phyloP scores from a whole-genome alignment of 1,284 basidiomycete species.

The Xanthoconium separans region DNA sequence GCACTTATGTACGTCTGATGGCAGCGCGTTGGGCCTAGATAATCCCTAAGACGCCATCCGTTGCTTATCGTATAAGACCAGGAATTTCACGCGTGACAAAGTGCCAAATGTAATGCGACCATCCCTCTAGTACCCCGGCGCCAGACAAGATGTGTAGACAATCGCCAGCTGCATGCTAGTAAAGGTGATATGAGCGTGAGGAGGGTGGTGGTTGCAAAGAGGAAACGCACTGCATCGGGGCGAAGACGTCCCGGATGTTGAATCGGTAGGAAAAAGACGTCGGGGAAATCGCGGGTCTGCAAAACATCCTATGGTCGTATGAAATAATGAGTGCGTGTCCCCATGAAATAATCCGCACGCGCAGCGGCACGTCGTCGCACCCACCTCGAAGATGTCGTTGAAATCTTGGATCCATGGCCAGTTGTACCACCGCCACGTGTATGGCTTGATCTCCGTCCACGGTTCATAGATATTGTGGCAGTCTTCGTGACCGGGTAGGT shows the following conservation, averaged over 20 bases:
- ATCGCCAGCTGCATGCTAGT: constrained; percentile 55
- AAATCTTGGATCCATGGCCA: constrained; percentile 59
- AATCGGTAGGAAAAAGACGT: constrained; percentile 58
- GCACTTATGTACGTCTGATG: no score
- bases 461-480: constrained; percentile 50
- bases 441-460: constrained; percentile 42
- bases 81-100: constrained; percentile 41
- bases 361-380: background rate
- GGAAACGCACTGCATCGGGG: constrained; percentile 55
- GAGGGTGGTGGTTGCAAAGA: background rate
- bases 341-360: background rate
- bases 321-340: background rate
- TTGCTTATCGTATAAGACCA: no score
- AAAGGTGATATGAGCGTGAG: constrained; percentile 8
- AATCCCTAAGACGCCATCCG: no score
- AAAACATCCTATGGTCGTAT: constrained; percentile 39
- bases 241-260: constrained; percentile 58
- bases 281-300: constrained; percentile 41
- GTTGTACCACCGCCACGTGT: constrained; percentile 54
- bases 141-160: constrained; percentile 67
- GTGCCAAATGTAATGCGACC: constrained; percentile 70
- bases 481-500: constrained; percentile 62
- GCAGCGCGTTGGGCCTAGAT: no score
- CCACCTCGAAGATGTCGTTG: constrained; percentile 56
- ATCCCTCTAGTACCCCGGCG: constrained; percentile 65